These are phyloP conservation scores for Leccinum subgranulosum DNA, from an alignment of 768 basidiomycete species.

Conservation along the genomic window DNA sequence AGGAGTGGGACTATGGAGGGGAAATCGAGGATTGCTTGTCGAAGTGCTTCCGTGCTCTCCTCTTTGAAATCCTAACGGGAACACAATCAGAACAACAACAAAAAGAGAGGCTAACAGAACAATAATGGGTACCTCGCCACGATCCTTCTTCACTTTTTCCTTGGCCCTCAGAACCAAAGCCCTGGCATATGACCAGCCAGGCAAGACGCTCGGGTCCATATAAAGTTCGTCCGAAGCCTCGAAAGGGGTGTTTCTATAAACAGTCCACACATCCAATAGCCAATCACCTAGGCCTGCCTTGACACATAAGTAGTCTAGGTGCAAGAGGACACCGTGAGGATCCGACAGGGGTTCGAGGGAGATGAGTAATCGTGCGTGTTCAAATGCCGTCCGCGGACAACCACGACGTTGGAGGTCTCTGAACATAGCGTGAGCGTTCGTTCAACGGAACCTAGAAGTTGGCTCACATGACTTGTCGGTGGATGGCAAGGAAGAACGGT, in stretches of 20 bases:
- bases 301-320: constrained; percentile 82
- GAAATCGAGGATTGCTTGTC: constrained; percentile 71
- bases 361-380: constrained; percentile 83
- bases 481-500: constrained; percentile 86
- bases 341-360: constrained; percentile 84
- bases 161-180: constrained; percentile 62
- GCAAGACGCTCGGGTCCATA: constrained; percentile 59
- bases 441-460: background rate
- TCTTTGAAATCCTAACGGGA: constrained; percentile 42
- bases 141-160: constrained; percentile 44
- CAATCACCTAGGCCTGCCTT: constrained; percentile 80
- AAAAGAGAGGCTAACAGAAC: background rate
- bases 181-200: constrained; percentile 73
- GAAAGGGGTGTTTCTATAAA: constrained; percentile 11
- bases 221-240: constrained; percentile 19
- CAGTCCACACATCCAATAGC: constrained; percentile 63
- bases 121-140: constrained; percentile 33
- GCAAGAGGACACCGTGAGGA: constrained; percentile 80
- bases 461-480: constrained; percentile 75
- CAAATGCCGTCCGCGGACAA: constrained; percentile 85
- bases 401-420: constrained; percentile 89
- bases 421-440: background rate
- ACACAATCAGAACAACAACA: constrained; percentile 6
- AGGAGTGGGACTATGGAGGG: constrained; percentile 80
- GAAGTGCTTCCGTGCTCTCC: constrained; percentile 64